Evolutionary conservation across 2,329 filamentous ascomycete genomes (phyloP).

Genomic region (Arthrobotrys musiformis): DNA sequence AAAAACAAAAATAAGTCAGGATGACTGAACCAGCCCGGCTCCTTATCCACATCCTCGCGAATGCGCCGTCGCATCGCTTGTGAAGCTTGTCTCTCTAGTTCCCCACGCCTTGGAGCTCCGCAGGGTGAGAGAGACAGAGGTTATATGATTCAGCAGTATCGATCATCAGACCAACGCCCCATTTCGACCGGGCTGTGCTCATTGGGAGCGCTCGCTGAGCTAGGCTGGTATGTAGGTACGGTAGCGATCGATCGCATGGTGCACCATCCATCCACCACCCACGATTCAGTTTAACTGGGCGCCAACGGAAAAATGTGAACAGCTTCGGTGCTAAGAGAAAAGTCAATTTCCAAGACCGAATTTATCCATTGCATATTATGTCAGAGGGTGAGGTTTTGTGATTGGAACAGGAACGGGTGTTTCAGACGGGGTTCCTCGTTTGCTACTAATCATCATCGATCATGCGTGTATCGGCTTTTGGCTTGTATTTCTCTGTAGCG

Average conservation of each 20-base stretch:
- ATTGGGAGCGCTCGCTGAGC: conserved; percentile 13
- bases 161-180: conserved; percentile 16
- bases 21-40: conserved; percentile 2
- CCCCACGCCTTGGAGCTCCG: conserved; percentile 1
- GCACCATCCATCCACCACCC: not conserved
- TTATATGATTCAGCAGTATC: not conserved
- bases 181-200: conserved; percentile 9
- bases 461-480: not conserved
- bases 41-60: conserved; percentile 8
- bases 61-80: conserved; percentile 22
- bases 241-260: conserved; percentile 22
- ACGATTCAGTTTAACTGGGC: conserved; percentile 1
- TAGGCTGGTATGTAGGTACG: conserved; percentile 18
- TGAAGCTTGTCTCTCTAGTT: conserved; percentile 16
- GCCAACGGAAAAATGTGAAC: not conserved
- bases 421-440: conserved; percentile 13
- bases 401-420: conserved; percentile 9
- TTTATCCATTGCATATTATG: conserved; percentile 50
- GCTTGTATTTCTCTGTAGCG: not conserved
- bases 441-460: conserved; percentile 34
- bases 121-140: not conserved
- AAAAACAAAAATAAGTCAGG: not conserved
- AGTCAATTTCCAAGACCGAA: not conserved
- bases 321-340: not conserved
- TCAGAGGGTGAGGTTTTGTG: conserved; percentile 27